Base-by-base conservation (phyloP, 805 yeast genomes). In the Grigorovia humatica region DNA sequence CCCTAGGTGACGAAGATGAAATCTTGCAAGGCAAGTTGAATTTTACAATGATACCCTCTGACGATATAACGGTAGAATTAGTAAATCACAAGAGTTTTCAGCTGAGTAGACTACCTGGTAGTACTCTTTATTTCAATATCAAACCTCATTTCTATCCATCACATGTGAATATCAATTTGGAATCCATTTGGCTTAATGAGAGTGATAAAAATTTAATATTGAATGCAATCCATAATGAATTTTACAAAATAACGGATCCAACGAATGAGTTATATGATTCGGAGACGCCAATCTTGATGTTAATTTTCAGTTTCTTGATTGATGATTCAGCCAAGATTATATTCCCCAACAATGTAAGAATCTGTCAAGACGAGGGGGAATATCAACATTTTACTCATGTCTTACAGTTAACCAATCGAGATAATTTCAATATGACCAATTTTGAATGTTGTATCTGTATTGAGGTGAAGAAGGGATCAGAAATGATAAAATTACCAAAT, bases 391-490 rank as follows among this genome's bases (percentile, higher is more conserved):
- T 50, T n/a, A 57, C 51, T 8, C 53, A 58, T 2, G 63, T 63
- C 51, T 63, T 71, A 51, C 40, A 54, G 13, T n/a, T 52, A 4
- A 60, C 59, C 3, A 57, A 63, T 18, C 44, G 52, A 13, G 49
- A 58, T 0, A 63, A 65, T 12, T 76, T 75, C 54, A 54, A 69
- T 6, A 50, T 53, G 12, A 56, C 59, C 11, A 73, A 80, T 7
- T 78, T 74, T 54, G 57, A 66, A 2, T 82, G 86, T 61, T 77
- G 75, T n/a, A 79, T 82, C 0, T 82, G 87, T 59, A 77, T 78
- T 54, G 73, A 68, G 20, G 72, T 69, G 35, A 66, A 65, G 48
- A 76, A 75, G 52, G 86, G 86, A 1, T 50, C 43, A 0, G 52
- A 59, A 4, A 74, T 78, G 56, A 54, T 65, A 1, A 48, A 57